Conservation (phyloP, 305 asterid genomes). For the Fraxinus greggii region DNA sequence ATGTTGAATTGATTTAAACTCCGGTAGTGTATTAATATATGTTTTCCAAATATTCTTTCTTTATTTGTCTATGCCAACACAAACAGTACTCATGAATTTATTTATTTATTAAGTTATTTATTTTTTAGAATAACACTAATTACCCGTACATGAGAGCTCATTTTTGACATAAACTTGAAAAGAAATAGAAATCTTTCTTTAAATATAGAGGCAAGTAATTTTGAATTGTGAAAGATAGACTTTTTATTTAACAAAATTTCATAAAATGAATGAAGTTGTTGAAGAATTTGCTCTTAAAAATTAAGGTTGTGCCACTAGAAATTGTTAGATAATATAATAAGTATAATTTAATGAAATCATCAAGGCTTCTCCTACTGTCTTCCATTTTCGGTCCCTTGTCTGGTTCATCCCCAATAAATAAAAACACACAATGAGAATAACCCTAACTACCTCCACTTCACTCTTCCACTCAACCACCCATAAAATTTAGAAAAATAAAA, state of each 20-base stretch:
- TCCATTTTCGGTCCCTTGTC: neutral
- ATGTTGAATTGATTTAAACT: neutral
- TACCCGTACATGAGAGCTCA: neutral
- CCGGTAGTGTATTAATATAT: neutral
- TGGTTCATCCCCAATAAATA: neutral
- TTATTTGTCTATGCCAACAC: neutral
- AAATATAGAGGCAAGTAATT: neutral
- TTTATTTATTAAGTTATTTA: neutral
- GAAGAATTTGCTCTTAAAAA: neutral
- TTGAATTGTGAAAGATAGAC: neutral
- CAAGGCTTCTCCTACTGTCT: neutral
- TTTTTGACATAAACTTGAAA: neutral
- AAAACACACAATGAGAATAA: neutral
- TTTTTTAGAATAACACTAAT: neutral
- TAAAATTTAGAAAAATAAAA: neutral
- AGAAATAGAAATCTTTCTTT: neutral
- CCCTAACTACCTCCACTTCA: slow-evolving; percentile 25
- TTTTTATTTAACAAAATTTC: neutral
- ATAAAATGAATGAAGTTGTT: neutral
- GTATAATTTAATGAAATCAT: slow-evolving; percentile 8
- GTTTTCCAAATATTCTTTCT: neutral
- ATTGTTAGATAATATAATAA: neutral
- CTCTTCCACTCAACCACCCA: neutral
- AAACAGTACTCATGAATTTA: neutral
- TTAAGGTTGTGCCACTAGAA: neutral